Evolutionary conservation across 192 early-diverging fungal species (phyloP).

Genomic region (Coemansia sp.): DNA sequence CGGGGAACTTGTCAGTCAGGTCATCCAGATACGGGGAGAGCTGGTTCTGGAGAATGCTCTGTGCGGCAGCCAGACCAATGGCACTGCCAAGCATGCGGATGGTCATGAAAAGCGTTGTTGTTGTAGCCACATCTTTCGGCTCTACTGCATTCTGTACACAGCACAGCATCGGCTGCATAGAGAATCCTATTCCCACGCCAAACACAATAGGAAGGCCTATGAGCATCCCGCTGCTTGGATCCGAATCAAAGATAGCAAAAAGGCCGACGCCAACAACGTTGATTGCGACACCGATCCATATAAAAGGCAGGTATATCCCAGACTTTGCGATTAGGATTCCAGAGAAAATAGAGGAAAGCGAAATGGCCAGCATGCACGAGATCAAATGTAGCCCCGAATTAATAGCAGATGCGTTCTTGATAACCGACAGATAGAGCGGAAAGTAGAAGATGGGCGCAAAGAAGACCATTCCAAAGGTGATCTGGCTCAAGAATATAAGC

Average conservation of each 20-base stretch:
- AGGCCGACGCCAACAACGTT: conserved; percentile 31
- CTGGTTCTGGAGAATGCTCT: conserved; percentile 40
- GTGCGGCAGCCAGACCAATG: conserved; percentile 38
- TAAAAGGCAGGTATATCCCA: conserved; percentile 30
- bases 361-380: conserved; percentile 42
- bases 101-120: conserved; percentile 45
- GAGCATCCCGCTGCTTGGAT: conserved; percentile 28
- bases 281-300: conserved; percentile 31
- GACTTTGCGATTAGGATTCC: conserved; percentile 39
- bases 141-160: conserved; percentile 40
- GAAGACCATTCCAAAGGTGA: conserved; percentile 43
- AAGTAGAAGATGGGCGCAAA: conserved; percentile 57
- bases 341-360: conserved; percentile 23
- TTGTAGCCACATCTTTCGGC: conserved; percentile 33
- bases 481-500: conserved; percentile 24
- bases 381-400: conserved; percentile 43
- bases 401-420: conserved; percentile 53
- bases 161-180: conserved; percentile 46
- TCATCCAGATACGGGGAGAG: conserved; percentile 16
- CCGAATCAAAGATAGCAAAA: conserved; percentile 27
- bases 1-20: conserved; percentile 43
- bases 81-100: conserved; percentile 45
- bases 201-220: conserved; percentile 49
- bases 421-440: conserved; percentile 68
- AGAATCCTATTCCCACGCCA: conserved; percentile 50